Base-by-base conservation (phyloP, 1,284 basidiomycete species). In the Ganoderma resinaceum region DNA sequence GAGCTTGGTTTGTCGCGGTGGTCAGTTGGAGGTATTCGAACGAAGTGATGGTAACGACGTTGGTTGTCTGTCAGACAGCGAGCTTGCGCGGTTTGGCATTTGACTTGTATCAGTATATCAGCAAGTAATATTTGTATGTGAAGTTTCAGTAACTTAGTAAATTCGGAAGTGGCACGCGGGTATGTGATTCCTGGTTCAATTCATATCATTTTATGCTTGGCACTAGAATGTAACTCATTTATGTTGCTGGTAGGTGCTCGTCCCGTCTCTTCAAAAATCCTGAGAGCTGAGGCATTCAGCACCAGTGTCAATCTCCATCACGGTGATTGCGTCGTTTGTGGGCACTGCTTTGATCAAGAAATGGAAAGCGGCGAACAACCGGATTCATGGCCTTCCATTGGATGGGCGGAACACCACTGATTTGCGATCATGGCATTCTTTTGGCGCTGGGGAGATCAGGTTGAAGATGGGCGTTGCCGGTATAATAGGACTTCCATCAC, bases 11-110 rank as follows among this genome's bases (percentile, higher is more conserved):
- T 73, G 69, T 49, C 61, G 69, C 55, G 64, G 63, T 33, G 72
- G 72, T 11, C 61, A 61, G 16, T 40, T 70, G 31, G 63, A 65
- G 29, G 29, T 63, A 26, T 69, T 66, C 62, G 76, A 85, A 72
- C 79, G 85, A 55, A 33, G 43, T n/a, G 58, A 46, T n/a, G 66
- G 52, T 6, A 63, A 76, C 61, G 55, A 79, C 76, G 62, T 71
- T 76, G 55, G 79, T 76, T 84, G 80, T 67, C 76, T 87, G 61
- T 84, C 86, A 0, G 80, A 84, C 12, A 78, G 81, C 11, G 74
- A 81, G 46, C 72, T 86, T 71, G 73, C 72, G 62, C 72, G 79
- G n/a, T 86, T 86, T 66, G 75, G 71, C 35, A 62, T 60, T 26
- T 66, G 20, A 66, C 33, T 11, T 33, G 33, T 35, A 20, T 16